Evolutionary conservation across 2,329 filamentous ascomycete species (phyloP), one percentile per base, ranked within the genome.

Genomic region (Ustulina deusta): DNA sequence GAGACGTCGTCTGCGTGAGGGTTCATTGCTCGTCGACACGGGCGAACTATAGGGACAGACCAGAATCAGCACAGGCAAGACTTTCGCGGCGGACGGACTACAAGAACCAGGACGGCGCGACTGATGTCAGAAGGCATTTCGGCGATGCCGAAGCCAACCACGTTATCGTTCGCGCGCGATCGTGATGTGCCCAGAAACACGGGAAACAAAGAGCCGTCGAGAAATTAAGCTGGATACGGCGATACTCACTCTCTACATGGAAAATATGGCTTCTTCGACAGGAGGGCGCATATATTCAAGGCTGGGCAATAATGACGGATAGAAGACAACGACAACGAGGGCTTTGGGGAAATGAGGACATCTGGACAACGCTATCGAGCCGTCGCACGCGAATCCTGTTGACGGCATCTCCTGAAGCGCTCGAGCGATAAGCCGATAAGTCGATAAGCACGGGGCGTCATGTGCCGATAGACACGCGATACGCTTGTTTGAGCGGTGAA

Each of bases 1-100:
- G 83, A 81, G 73, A 81, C 81, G 72, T 83, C 82, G 72, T 85
- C 83, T 72, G 81, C 71, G 69, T 77, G 77, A 60, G 74, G 73
- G 71, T 78, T 78, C 77, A 78, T 78, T 68, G 70, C 74, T 71
- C 68, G 64, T 72, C 51, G 57, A 58, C 46, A 46, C 17, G 48
- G 62, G 69, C 67, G 58, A 65, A 64, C 70, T 73, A 70, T 36
- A 63, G 15, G 25, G 13, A 9, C 20, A 34, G 13, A 4, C 61
- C 27, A 25, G 9, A 7, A 59, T 75, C 63, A 75, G 71, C 56
- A 56, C 32, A 54, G 25, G 63, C 20, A 52, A 17, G 15, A 55
- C 11, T 2, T 42, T 34, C 25, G 38, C 29, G 11, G 61, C 55
- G 49, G 54, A 52, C 60, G 56, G 58, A 38, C 60, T 48, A 42